Base-by-base conservation (phyloP, 2,329 filamentous ascomycete genomes). In the Aspergillus piperis region DNA sequence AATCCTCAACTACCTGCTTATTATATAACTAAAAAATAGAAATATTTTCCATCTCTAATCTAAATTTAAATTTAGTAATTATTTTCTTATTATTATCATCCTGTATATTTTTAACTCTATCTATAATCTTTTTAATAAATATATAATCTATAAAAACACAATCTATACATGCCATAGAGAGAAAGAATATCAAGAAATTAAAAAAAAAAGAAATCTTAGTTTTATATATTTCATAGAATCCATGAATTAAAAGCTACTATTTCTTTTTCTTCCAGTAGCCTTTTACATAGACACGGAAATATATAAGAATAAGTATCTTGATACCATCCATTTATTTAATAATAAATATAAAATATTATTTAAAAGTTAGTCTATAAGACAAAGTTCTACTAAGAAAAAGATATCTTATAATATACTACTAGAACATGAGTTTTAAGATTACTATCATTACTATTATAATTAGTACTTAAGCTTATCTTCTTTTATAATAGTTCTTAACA, bases 261-360 rank as follows among this genome's bases (percentile, higher is more conserved):
- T 57, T 49, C 42, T 57, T 59, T 55, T 60, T 65, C 51, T 55
- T 61, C 54, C 19, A 64, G 54, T 62, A 62, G 10, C 57, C 58
- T 49, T 67, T 67, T 2, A 66, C 17, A 57, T 60, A 66, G 44
- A 55, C 39, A 41, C 59, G 51, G 41, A 54, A 13, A 47, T 67
- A 68, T 49, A 44, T 61, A 3, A 68, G 54, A 15, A 67, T 52
- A 25, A 68, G 65, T 50, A 68, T 67, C 44, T 55, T 59, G 5
- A 62, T 50, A 39, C 59, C 27, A 21, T 67, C 59, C 5, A 69
- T 47, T 15, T 17, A 27, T 55, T 69, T 25, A 53, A 69, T 60
- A n/a, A 55, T 65, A 15, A 69, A 64, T 17, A 39, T 51, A 50
- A 68, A 69, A 53, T 69, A 51, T 62, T 39, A 39, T n/a, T 69